Conservation (phyloP, 2,329 filamentous ascomycete genomes). For the Tolypocladium paradoxum region DNA sequence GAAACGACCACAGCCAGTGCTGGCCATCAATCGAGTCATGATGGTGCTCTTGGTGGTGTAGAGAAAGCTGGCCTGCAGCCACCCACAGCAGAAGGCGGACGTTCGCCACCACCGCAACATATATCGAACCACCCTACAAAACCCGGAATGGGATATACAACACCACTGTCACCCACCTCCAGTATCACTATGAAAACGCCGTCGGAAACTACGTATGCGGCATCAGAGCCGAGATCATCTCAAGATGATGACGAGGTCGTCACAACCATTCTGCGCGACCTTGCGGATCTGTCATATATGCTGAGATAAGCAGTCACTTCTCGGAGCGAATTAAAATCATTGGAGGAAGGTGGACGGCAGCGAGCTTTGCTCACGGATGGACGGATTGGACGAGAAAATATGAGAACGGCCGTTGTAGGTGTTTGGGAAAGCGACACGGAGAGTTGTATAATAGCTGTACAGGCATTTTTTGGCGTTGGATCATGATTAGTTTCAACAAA, state of each 20-base stretch:
- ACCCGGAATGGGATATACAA: too few relatives aligned
- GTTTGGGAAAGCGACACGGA: background rate
- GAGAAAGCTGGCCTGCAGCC: background rate
- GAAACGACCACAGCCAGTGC: background rate
- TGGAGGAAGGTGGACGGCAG: background rate
- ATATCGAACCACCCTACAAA: background rate
- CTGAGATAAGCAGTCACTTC: constrained; percentile 17
- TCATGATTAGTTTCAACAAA: background rate
- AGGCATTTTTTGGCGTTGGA: background rate
- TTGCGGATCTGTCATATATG: constrained; percentile 37
- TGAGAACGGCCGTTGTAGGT: background rate
- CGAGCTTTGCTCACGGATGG: background rate
- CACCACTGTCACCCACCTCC: background rate
- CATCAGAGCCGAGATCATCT: background rate
- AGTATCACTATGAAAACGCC: too few relatives aligned
- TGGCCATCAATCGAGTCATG: background rate
- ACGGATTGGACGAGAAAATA: background rate
- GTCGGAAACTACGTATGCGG: too few relatives aligned
- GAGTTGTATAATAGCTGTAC: background rate
- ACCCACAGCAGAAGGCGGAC: background rate
- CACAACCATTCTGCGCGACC: constrained; percentile 21
- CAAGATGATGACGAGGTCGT: constrained; percentile 22
- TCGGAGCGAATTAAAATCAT: background rate
- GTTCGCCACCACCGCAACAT: background rate
- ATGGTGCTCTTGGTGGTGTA: background rate